Percentiles rank a stretch among this genome's conserved stretches.
Conservation (phyloP, 331 rosid genomes). For the Quercus lobata region DNA sequence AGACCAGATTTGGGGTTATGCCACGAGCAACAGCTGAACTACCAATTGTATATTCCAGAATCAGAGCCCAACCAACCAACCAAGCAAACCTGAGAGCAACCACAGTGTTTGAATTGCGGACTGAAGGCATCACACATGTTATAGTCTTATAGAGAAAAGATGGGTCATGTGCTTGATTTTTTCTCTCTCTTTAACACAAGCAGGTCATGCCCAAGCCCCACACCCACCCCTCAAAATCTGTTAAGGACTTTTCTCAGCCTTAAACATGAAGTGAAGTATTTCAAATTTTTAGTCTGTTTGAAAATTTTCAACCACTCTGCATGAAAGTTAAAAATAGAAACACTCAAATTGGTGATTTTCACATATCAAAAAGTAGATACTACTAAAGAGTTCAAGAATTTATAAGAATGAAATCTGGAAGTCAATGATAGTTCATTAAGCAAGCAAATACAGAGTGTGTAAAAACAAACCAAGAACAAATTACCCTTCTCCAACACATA, state of each 20-base stretch:
- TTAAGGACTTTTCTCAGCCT: background rate
- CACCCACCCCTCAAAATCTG: background rate
- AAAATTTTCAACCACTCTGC: background rate
- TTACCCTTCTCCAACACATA: conserved; percentile 96
- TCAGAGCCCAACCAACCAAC: conserved; percentile 91
- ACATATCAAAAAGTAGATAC: background rate
- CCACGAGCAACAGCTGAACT: conserved; percentile 96
- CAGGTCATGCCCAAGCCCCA: background rate
- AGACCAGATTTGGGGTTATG: conserved; percentile 91
- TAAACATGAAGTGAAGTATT: background rate
- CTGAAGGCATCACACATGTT: background rate
- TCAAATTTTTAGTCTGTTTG: background rate
- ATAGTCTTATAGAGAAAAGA: background rate
- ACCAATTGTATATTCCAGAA: conserved; percentile 90
- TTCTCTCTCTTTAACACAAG: background rate
- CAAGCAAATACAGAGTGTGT: background rate
- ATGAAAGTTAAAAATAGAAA: background rate
- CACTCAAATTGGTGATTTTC: background rate
- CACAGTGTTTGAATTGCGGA: conserved; percentile 15
- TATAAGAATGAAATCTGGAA: background rate
- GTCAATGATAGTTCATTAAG: background rate
- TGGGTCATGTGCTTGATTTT: background rate
- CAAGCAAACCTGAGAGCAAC: conserved; percentile 71
- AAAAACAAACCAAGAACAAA: background rate
- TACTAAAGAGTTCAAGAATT: background rate